Base-by-base conservation (phyloP, 768 basidiomycete species). In the Amanita subjunquillea region DNA sequence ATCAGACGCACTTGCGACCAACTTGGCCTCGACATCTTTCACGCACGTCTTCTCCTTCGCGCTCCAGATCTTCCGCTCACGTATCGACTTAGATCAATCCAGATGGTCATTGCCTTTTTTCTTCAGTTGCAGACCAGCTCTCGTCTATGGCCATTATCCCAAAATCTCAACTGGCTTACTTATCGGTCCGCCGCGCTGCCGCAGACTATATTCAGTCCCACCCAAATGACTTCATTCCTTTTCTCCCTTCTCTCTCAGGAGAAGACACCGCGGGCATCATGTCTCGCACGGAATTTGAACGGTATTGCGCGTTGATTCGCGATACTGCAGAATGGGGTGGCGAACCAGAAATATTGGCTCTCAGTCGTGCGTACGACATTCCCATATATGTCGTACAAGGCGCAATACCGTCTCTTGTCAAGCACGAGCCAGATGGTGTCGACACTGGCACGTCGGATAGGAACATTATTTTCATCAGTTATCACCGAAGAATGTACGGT, bases 101-200 rank as follows among this genome's bases (percentile, higher is more conserved):
- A 15, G 95, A 98, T 60, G 95, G 95, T 0, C 94, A 98, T 60
- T 98, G 95, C 69, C 82, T 98, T 29, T 99, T 87, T 71, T 87
- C 91, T 44, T 91, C 95, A 8, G 73, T 98, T 23, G 95, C 91
- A 23, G 92, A 98, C 66, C 95, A 99, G 64, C 80, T 96, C 30
- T 73, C 72, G 42, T 60, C 87, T n/a, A 77, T 93, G 25, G 78
- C 80, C 36, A 65, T 92, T 46, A 55, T 93, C 29, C 75, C 83
- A 7, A 58, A 76, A 1, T 59, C 69, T 12, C 66, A 82, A 55
- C 82, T 86, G 30, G 79, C 72, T 50, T 87, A 89, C 61, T 60
- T 69, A 4, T 70, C 69, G 12, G 75, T 81, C 41, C 85, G 96
- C 22, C 64, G 65, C 12, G 76, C 79, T 12, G 93, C 95, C 9